Evolutionary conservation across 1,284 basidiomycete genomes (phyloP).

Genomic region (Pseudozyma pruni): DNA sequence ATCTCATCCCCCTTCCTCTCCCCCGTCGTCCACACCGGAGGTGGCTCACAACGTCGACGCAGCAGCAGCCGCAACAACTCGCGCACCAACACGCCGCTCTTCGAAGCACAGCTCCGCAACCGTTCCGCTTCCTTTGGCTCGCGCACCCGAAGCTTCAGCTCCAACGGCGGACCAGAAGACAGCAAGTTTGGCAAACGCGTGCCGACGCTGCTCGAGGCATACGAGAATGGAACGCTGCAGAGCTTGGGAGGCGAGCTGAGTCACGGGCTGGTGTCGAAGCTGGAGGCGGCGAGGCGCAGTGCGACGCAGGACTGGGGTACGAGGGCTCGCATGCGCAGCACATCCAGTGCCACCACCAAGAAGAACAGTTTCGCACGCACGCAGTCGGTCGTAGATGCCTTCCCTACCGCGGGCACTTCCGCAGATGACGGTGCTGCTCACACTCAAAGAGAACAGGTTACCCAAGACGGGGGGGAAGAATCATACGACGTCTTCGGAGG

Average conservation of each 20-base stretch:
- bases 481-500: constrained; percentile 36
- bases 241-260: constrained; percentile 46
- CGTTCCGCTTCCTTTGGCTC: constrained; percentile 32
- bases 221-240: constrained; percentile 59
- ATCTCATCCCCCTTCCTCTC: constrained; percentile 40
- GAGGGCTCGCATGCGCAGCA: constrained; percentile 29
- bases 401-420: not conserved
- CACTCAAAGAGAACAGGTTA: not conserved
- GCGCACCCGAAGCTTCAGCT: constrained; percentile 36
- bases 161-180: constrained; percentile 40
- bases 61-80: constrained; percentile 26
- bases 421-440: not conserved
- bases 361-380: constrained; percentile 7
- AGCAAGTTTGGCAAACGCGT: constrained; percentile 40
- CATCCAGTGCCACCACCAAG: constrained; percentile 6
- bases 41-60: constrained; percentile 24
- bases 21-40: constrained; percentile 26
- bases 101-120: constrained; percentile 17
- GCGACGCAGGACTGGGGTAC: constrained; percentile 58
- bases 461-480: constrained; percentile 16
- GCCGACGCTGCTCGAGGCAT: constrained; percentile 53
- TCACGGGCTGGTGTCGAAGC: constrained; percentile 35
- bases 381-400: constrained; percentile 17
- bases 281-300: constrained; percentile 62
- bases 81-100: constrained; percentile 26